Percentiles rank a stretch among this genome's conserved stretches.
phyloP scores from a whole-genome alignment of 73 alveolate genomes.

The Paramecium tetraurelia region DNA sequence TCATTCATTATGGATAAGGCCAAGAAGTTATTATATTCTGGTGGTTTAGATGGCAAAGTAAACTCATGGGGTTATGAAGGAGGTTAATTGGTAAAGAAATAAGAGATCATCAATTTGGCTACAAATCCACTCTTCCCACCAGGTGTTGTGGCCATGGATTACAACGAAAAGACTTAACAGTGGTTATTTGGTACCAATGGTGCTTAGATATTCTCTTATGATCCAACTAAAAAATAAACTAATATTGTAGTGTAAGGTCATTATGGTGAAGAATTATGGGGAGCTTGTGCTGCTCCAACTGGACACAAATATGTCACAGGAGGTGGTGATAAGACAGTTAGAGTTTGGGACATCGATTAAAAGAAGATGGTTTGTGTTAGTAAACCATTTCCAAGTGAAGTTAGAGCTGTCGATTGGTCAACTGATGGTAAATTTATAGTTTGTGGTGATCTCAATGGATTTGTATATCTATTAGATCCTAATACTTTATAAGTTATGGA shows the following conservation, averaged over 20 bases:
- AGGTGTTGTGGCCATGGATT: constrained; percentile 88
- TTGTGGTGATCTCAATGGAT: constrained; percentile 88
- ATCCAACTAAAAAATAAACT: constrained; percentile 61
- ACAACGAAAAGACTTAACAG: constrained; percentile 64
- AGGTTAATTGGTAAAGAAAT: neutral
- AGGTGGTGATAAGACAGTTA: constrained; percentile 96
- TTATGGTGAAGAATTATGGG: constrained; percentile 98
- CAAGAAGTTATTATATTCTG: constrained; percentile 80
- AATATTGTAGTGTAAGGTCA: constrained; percentile 87
- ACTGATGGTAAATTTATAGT: constrained; percentile 84
- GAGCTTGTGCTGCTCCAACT: constrained; percentile 90
- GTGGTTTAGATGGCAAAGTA: constrained; percentile 95
- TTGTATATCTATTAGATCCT: constrained; percentile 80
- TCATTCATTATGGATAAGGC: constrained; percentile 57
- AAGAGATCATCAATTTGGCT: constrained; percentile 34
- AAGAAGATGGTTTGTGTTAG: constrained; percentile 74
- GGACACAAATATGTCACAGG: constrained; percentile 86
- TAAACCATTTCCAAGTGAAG: constrained; percentile 86
- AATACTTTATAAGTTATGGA: constrained; percentile 68
- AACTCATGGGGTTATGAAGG: constrained; percentile 72
- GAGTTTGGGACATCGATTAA: constrained; percentile 91
- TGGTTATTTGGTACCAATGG: constrained; percentile 94
- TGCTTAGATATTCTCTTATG: constrained; percentile 85
- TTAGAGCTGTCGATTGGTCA: constrained; percentile 96
- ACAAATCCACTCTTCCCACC: constrained; percentile 74